Percentiles rank a stretch among this genome's conserved stretches.
phyloP scores from a whole-genome alignment of 352 stramenopile genomes.

The Phytophthora litchii region DNA sequence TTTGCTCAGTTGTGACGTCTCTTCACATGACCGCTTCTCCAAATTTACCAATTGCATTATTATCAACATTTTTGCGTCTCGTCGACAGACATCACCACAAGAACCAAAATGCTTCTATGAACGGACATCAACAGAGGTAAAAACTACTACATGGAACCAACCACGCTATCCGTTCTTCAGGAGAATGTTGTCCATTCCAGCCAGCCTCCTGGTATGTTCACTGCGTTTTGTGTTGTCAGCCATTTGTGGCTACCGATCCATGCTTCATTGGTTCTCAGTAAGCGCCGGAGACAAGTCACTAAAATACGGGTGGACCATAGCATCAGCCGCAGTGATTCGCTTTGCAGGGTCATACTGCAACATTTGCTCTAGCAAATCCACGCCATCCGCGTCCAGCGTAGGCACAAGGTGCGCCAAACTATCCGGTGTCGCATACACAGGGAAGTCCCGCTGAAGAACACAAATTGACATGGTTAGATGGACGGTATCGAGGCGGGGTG shows the following conservation, averaged over 20 bases:
- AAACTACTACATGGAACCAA: constrained; percentile 29
- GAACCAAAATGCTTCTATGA: constrained; percentile 33
- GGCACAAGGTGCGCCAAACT: constrained; percentile 91
- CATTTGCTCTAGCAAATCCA: constrained; percentile 94
- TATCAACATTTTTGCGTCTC: constrained; percentile 4
- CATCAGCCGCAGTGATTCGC: constrained; percentile 94
- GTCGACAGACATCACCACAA: constrained; percentile 5
- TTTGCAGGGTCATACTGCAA: constrained; percentile 89
- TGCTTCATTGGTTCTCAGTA: constrained; percentile 57
- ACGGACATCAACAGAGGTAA: constrained; percentile 38
- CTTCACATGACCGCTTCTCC: constrained; percentile 15
- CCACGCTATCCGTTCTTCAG: constrained; percentile 22
- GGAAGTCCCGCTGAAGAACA: constrained; percentile 87
- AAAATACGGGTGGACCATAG: constrained; percentile 98
- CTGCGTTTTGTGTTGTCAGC: constrained; percentile 24
- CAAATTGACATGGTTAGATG: constrained; percentile 12
- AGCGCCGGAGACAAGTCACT: constrained; percentile 87
- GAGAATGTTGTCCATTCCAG: constrained; percentile 19
- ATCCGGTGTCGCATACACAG: constrained; percentile 89
- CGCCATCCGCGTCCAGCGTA: constrained; percentile 87
- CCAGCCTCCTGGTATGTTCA: constrained; percentile 14
- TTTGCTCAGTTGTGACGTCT: neutral
- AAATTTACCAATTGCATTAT: constrained; percentile 28
- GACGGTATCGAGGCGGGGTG: neutral
- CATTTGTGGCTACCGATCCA: constrained; percentile 4